phyloP scores from a whole-genome alignment of 78 protist genomes.

The Diacronema lutheri region DNA sequence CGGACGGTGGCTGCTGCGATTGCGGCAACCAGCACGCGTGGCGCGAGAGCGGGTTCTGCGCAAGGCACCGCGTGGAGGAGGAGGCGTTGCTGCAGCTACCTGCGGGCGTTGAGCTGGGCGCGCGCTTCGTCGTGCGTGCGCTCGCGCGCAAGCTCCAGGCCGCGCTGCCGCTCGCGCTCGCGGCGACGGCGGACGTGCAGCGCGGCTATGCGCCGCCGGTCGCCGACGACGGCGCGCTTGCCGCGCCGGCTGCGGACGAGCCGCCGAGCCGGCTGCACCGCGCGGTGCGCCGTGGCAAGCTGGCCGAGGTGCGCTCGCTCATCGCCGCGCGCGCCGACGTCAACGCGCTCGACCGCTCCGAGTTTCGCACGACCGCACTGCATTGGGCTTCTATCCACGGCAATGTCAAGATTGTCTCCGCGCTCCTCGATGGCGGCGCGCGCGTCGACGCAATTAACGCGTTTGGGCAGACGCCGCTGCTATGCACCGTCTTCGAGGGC shows the following conservation, averaged over 20 bases:
- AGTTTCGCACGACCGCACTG: background rate
- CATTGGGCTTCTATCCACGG: background rate
- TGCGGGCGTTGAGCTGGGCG: too few relatives aligned
- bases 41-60: background rate
- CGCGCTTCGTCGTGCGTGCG: too few relatives aligned
- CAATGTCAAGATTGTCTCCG: background rate
- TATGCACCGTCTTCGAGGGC: background rate
- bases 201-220: background rate
- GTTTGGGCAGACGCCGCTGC: background rate
- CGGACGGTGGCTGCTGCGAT: constrained; percentile 11
- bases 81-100: too few relatives aligned
- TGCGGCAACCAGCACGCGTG: background rate
- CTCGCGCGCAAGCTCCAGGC: background rate
- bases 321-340: background rate
- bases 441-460: background rate
- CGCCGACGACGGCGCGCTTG: background rate
- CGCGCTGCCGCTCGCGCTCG: background rate
- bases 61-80: background rate
- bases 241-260: background rate
- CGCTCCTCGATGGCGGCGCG: background rate
- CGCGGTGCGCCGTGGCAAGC: background rate
- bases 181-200: background rate
- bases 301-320: background rate
- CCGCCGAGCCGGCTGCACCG: background rate
- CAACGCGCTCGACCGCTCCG: background rate